Percentiles rank a stretch among this genome's conserved stretches.
Evolutionary conservation across 768 basidiomycete species (phyloP).

Genomic region (Amanita fuliginea): DNA sequence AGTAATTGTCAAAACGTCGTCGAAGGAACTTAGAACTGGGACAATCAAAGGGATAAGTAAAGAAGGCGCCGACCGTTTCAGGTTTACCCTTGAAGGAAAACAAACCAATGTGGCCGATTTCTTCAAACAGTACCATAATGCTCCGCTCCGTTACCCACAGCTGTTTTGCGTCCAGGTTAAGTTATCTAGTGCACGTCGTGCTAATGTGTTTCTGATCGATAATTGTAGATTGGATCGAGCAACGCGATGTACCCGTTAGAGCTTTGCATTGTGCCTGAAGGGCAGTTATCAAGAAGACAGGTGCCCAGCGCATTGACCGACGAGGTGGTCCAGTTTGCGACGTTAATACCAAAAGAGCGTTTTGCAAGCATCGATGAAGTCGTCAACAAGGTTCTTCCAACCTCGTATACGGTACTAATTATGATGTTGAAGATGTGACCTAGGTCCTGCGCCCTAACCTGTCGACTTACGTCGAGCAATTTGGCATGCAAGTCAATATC

Average conservation of each 20-base stretch:
- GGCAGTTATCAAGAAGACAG: conserved; percentile 65
- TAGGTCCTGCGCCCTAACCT: conserved; percentile 54
- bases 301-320: conserved; percentile 56
- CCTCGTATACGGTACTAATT: neutral
- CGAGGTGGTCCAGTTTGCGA: conserved; percentile 55
- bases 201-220: neutral
- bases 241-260: conserved; percentile 62
- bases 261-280: conserved; percentile 45
- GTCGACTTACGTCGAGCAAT: conserved; percentile 59
- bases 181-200: neutral
- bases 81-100: conserved; percentile 41
- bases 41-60: conserved; percentile 44
- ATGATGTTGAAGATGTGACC: neutral
- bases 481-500: conserved; percentile 51
- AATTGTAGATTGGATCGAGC: conserved; percentile 35
- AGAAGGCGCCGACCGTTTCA: conserved; percentile 33
- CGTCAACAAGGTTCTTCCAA: conserved; percentile 26
- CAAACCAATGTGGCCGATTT: conserved; percentile 11
- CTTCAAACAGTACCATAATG: conserved; percentile 12
- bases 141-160: conserved; percentile 31
- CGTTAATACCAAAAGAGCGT: conserved; percentile 47
- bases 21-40: conserved; percentile 18
- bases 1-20: conserved; percentile 16
- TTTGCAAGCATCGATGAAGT: conserved; percentile 46
- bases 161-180: conserved; percentile 46